phyloP scores from a whole-genome alignment of 495 filamentous ascomycete genomes.

The Neurospora intermedia region DNA sequence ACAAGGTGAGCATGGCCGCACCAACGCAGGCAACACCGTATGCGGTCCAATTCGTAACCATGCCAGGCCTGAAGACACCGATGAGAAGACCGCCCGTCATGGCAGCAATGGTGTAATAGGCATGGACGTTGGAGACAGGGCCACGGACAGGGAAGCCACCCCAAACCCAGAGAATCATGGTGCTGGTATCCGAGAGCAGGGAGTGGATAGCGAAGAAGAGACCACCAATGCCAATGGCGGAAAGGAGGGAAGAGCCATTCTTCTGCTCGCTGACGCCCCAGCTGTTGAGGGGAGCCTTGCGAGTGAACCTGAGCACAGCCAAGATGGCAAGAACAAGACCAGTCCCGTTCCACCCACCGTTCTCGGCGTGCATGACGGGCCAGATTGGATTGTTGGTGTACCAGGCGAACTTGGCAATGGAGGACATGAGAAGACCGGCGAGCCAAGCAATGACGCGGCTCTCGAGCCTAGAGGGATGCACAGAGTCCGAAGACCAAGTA shows the following conservation, averaged over 20 bases:
- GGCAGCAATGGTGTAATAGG: slow-evolving; percentile 66
- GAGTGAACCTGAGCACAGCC: slow-evolving; percentile 60
- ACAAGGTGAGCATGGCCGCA: slow-evolving; percentile 69
- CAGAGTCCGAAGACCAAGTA: slow-evolving; percentile 65
- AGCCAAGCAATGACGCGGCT: slow-evolving; percentile 68
- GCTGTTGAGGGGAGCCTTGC: slow-evolving; percentile 42
- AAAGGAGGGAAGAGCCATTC: slow-evolving; percentile 58
- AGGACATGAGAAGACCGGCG: slow-evolving; percentile 74
- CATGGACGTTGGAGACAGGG: slow-evolving; percentile 81
- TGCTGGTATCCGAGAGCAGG: slow-evolving; percentile 91
- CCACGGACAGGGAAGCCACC: slow-evolving; percentile 89
- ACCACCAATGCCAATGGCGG: slow-evolving; percentile 70
- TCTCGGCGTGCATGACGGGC: slow-evolving; percentile 80
- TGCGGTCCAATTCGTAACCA: slow-evolving; percentile 69
- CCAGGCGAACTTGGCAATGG: slow-evolving; percentile 85
- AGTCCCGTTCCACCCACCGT: slow-evolving; percentile 87
- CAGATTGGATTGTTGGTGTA: slow-evolving; percentile 96
- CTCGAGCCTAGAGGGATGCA: slow-evolving; percentile 66
- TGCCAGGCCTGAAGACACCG: slow-evolving; percentile 59
- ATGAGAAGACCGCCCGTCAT: slow-evolving; percentile 79
- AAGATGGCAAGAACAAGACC: slow-evolving; percentile 68
- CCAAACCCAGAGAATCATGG: slow-evolving; percentile 99
- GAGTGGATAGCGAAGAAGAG: slow-evolving; percentile 89
- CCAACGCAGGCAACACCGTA: slow-evolving; percentile 69
- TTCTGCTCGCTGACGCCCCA: slow-evolving; percentile 29